Percentiles rank a stretch among this genome's conserved stretches.
Evolutionary conservation across 2,329 filamentous ascomycete genomes (phyloP).

Genomic region (Plenodomus tracheiphilus): DNA sequence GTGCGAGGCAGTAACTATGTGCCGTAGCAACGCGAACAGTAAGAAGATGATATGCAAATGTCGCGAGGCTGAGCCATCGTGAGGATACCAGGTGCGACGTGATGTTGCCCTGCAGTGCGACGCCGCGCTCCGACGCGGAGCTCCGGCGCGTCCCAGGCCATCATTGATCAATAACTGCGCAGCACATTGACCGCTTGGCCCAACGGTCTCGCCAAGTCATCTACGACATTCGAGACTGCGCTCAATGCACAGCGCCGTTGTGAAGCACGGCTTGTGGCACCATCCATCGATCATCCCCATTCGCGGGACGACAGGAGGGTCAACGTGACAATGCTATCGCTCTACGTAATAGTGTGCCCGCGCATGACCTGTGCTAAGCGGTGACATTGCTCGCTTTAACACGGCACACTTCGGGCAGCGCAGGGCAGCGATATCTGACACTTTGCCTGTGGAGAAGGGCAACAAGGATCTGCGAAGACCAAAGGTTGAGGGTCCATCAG

Average conservation of each 20-base stretch:
- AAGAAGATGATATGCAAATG: slow-evolving; percentile 6
- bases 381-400: slow-evolving; percentile 32
- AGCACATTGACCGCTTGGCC: not conserved
- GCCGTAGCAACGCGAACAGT: slow-evolving; percentile 6
- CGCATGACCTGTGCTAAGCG: slow-evolving; percentile 31
- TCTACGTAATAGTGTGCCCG: slow-evolving; percentile 1
- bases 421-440: slow-evolving; percentile 12
- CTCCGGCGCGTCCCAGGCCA: not conserved
- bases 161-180: not conserved
- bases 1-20: slow-evolving; percentile 10
- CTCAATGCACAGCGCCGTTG: slow-evolving; percentile 1
- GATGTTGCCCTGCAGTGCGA: slow-evolving; percentile 2
- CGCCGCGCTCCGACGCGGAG: slow-evolving; percentile 4
- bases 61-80: not conserved
- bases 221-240: slow-evolving; percentile 3
- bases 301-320: not conserved
- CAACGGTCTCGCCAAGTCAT: slow-evolving; percentile 2
- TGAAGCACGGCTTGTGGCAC: too few species aligned
- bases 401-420: slow-evolving; percentile 35
- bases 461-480: slow-evolving; percentile 8
- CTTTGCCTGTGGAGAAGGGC: slow-evolving; percentile 5
- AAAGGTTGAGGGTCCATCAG: not conserved
- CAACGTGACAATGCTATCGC: not conserved
- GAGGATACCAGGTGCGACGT: not conserved
- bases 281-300: not conserved